These are phyloP conservation scores for Fusarium proliferatum DNA, from an alignment of 2,329 filamentous ascomycete species.

Conservation along the genomic window DNA sequence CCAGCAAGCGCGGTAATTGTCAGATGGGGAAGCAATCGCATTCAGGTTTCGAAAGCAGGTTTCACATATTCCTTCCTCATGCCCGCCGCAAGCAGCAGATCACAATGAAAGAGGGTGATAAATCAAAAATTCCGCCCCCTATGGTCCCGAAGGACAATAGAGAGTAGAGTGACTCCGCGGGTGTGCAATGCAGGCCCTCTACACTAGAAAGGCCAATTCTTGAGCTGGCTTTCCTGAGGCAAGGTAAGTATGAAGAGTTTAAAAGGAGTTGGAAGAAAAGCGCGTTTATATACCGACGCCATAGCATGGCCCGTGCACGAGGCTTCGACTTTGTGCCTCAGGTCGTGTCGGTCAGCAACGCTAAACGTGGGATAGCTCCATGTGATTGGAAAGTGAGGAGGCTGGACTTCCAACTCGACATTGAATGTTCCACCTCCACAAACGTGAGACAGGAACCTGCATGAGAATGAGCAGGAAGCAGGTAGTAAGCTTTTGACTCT, in stretches of 20 bases:
- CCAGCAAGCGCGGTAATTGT: not conserved
- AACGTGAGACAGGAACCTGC: slow-evolving; percentile 14
- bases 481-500: not conserved
- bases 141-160: slow-evolving; percentile 67
- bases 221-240: slow-evolving; percentile 58
- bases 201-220: slow-evolving; percentile 56
- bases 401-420: slow-evolving; percentile 2
- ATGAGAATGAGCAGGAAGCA: not conserved
- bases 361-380: slow-evolving; percentile 4
- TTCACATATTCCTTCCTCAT: slow-evolving; percentile 55
- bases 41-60: not conserved
- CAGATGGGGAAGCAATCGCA: not conserved
- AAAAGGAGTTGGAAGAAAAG: slow-evolving; percentile 31
- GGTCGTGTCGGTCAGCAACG: slow-evolving; percentile 45
- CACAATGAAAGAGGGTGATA: slow-evolving; percentile 58
- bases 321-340: slow-evolving; percentile 63
- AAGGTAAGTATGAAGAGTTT: slow-evolving; percentile 66
- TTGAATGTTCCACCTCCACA: slow-evolving; percentile 9
- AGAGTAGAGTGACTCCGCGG: slow-evolving; percentile 60
- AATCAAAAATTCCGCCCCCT: slow-evolving; percentile 66
- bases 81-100: slow-evolving; percentile 50
- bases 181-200: slow-evolving; percentile 67
- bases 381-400: not conserved
- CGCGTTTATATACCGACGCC: slow-evolving; percentile 49
- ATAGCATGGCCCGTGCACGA: not conserved